Base-by-base conservation (phyloP, 345 rosid species). In the Camelina sativa region DNA sequence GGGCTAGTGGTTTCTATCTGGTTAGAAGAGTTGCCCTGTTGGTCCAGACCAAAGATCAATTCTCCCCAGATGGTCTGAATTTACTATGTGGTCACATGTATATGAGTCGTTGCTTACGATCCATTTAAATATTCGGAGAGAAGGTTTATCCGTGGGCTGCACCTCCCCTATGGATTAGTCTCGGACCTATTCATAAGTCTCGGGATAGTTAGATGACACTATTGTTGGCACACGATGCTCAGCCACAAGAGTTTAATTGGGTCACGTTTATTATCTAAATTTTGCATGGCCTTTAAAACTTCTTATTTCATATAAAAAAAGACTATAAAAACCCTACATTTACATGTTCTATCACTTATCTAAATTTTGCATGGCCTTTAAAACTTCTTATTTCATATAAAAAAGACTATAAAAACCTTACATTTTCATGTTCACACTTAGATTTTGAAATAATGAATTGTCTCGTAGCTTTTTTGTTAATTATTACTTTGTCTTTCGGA, bases 341-440 rank as follows among this genome's bases (percentile, higher is more conserved):
- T 34, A 2, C 19, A 12, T 48, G 58, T 34, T 16, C 58, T n/a
- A n/a, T n/a, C n/a, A n/a, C n/a, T 58, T 35, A 44, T 70, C 47
- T 35, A 46, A 58, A 20, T 32, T 70, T 59, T 46, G 57, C 47
- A 58, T 58, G 65, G 37, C 65, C 34, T 32, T 28, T 6, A 68
- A 38, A 38, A 19, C 34, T 16, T 46, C 4, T 43, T 34, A 5
- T 25, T 44, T 9, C 23, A 15, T 9, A 23, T 15, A 28, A 15
- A 15, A 16, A 47, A 34, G 19, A 12, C 2, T 51, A 50, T 17
- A 67, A 20, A 67, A 32, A 32, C 17, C 37, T 9, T 19, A 19
- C 5, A 34, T 12, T 34, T 34, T 5, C 19, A 12, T 48, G 58
- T 34, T 16, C 58, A 17, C 35, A 50, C 30, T 28, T 25, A 41